These are phyloP conservation scores for Aspergillus panamensis DNA, from an alignment of 495 filamentous ascomycete species.

Conservation along the genomic window DNA sequence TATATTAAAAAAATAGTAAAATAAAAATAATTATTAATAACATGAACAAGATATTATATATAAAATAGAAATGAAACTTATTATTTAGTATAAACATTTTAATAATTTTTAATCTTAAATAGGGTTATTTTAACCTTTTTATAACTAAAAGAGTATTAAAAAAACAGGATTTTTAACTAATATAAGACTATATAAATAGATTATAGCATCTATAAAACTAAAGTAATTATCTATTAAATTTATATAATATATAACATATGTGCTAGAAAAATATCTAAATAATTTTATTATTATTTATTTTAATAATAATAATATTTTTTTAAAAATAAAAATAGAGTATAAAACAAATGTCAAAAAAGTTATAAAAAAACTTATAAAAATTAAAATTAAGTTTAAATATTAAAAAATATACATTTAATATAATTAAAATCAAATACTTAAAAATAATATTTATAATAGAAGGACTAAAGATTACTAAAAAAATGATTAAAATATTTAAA, in stretches of 20 bases:
- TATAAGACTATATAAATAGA: no score
- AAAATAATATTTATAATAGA: background rate
- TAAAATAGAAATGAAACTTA: slow-evolving; percentile 7
- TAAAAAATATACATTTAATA: background rate
- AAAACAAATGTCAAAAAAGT: background rate
- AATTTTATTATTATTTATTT: no score
- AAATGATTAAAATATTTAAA: background rate
- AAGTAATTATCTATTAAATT: no score
- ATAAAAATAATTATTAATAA: slow-evolving; percentile 5
- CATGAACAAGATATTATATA: slow-evolving; percentile 8
- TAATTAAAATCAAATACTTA: background rate
- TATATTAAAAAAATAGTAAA: background rate
- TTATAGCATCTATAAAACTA: no score
- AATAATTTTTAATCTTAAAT: background rate
- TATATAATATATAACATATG: no score
- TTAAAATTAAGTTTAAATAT: background rate
- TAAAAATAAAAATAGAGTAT: background rate
- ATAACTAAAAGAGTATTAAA: background rate
- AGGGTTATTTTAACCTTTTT: no score
- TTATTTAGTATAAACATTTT: background rate
- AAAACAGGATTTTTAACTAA: background rate
- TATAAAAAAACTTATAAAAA: background rate
- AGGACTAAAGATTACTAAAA: background rate
- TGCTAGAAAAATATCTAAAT: no score
- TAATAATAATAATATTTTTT: background rate